Conservation (phyloP, 495 filamentous ascomycete species). For the Filosporella fistucella region DNA sequence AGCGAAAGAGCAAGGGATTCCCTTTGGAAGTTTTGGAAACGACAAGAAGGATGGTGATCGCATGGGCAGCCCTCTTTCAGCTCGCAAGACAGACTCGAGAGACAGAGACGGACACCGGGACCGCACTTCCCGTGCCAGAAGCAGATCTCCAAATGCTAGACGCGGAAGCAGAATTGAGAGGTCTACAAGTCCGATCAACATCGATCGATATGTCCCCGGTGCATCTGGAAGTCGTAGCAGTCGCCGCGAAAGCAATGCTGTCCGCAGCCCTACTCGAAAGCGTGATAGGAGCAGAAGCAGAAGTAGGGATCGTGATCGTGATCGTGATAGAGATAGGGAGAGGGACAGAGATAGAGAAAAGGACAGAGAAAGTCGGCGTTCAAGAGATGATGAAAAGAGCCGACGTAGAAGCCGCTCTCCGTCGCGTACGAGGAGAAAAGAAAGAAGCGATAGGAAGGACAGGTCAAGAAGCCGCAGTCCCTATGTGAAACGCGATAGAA, state of each 20-base stretch:
- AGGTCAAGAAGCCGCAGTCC: constrained; percentile 6
- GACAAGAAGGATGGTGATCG: constrained; percentile 4
- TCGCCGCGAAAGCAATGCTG: constrained; percentile 8
- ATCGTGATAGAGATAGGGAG: constrained; percentile 28
- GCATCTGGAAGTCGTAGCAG: constrained; percentile 10
- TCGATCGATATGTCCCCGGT: constrained; percentile 53
- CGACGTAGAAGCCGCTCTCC: constrained; percentile 34
- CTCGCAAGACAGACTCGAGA: constrained; percentile 14
- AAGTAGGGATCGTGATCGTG: constrained; percentile 31
- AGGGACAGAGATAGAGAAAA: constrained; percentile 6
- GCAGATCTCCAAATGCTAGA: constrained; percentile 19
- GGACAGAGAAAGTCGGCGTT: constrained; percentile 11
- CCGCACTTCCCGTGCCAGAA: constrained; percentile 11
- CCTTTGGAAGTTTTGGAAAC: constrained; percentile 28
- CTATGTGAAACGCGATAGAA: constrained; percentile 2
- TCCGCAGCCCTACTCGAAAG: constrained; percentile 15
- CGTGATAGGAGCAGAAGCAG: constrained; percentile 25
- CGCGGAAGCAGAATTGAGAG: constrained; percentile 36
- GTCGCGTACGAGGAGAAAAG: constrained; percentile 31
- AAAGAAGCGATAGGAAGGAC: constrained; percentile 37
- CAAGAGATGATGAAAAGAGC: constrained; percentile 38
- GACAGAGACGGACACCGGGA: constrained; percentile 17
- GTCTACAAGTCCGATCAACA: constrained; percentile 37
- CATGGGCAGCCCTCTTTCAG: constrained; percentile 13
- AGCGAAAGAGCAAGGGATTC: constrained; percentile 44